Conservation (phyloP, 164 flowering plant species). For the Saururus chinensis region DNA sequence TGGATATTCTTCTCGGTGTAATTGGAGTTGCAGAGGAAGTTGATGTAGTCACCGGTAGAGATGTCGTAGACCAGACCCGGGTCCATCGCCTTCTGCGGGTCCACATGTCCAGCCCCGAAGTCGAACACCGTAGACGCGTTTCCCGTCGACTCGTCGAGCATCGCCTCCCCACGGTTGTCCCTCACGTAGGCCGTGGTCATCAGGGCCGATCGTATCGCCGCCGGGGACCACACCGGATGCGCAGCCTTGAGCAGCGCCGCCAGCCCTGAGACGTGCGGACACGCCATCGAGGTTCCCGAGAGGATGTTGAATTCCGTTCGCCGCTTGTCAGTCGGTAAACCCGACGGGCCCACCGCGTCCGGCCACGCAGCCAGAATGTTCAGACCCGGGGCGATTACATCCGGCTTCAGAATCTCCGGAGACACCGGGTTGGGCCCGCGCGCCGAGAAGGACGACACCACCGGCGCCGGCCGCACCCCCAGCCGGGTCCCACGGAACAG, state of each 20-base stretch:
- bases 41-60: conserved; percentile 43
- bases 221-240: conserved; percentile 90
- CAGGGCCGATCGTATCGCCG: conserved; percentile 75
- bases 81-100: conserved; percentile 77
- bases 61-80: conserved; percentile 84
- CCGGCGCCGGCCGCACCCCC: conserved; percentile 76
- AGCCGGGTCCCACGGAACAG: conserved; percentile 62
- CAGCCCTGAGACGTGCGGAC: conserved; percentile 91
- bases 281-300: conserved; percentile 96
- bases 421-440: conserved; percentile 86
- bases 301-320: conserved; percentile 73
- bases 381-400: conserved; percentile 87
- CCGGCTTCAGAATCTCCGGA: conserved; percentile 83
- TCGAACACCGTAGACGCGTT: conserved; percentile 63
- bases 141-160: conserved; percentile 77
- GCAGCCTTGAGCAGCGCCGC: conserved; percentile 89
- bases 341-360: conserved; percentile 65
- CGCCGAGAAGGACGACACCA: conserved; percentile 83
- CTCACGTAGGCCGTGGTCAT: conserved; percentile 79
- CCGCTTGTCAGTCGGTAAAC: conserved; percentile 48
- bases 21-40: conserved; percentile 81
- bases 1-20: conserved; percentile 49
- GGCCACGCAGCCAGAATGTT: conserved; percentile 98
- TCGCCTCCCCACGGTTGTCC: conserved; percentile 48
- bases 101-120: conserved; percentile 84